Percentiles rank a stretch among this genome's conserved stretches.
These are phyloP conservation scores for Pleurotus ostreatus DNA, from an alignment of 768 basidiomycete genomes.

Conservation along the genomic window DNA sequence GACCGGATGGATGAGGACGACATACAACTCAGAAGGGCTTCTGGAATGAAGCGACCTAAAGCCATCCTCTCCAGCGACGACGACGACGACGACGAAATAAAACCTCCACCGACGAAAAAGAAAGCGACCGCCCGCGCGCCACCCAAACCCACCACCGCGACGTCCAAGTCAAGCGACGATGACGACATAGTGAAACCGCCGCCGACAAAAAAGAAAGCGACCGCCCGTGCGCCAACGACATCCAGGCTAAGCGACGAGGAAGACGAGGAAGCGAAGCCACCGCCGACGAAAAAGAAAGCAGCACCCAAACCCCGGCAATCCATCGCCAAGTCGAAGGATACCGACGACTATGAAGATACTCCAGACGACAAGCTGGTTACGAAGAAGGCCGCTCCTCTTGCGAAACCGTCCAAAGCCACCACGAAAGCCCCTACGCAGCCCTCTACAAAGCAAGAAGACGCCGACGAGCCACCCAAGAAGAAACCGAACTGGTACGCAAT, in stretches of 20 bases:
- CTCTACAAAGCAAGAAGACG: conserved; percentile 7
- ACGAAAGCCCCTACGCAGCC: not conserved
- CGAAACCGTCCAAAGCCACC: conserved; percentile 6
- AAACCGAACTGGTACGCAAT: conserved; percentile 44
- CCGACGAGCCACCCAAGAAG: conserved; percentile 14
- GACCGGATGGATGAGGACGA: too few species aligned
- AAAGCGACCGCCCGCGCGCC: not conserved
- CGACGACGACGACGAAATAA: too few species aligned
- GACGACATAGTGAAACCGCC: not conserved
- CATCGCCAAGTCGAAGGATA: conserved; percentile 8
- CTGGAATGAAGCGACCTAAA: too few species aligned
- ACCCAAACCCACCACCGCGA: not conserved
- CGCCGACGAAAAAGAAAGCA: too few species aligned
- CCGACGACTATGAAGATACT: conserved; percentile 29
- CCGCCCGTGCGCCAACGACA: not conserved
- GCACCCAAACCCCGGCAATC: too few species aligned
- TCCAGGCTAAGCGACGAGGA: not conserved
- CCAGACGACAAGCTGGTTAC: conserved; percentile 19
- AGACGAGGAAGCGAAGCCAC: too few species aligned
- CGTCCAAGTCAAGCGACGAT: not conserved
- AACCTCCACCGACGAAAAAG: too few species aligned
- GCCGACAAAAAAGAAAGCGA: not conserved
- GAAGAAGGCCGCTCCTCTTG: conserved; percentile 7
- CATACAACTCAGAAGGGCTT: too few species aligned
- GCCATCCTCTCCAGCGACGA: too few species aligned